Conservation (phyloP, 169 alveolate genomes). For the Eimeria sp. region DNA sequence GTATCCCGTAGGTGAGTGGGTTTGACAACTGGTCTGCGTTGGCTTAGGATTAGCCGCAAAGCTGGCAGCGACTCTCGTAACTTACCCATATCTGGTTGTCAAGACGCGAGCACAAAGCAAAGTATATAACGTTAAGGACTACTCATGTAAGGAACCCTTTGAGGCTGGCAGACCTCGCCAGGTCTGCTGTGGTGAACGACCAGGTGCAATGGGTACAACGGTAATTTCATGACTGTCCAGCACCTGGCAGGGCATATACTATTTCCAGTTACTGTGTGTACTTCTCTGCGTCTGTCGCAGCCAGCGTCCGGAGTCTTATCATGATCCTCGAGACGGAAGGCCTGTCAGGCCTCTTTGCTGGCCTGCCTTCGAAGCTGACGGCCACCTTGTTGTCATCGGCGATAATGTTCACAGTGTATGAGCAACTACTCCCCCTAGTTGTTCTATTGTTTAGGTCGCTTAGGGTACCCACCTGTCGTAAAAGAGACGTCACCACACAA, state of each 20-base stretch:
- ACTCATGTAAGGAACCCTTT: slow-evolving; percentile 59
- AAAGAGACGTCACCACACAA: background rate
- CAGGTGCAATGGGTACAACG: background rate
- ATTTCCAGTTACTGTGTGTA: background rate
- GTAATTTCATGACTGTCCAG: background rate
- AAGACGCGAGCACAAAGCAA: slow-evolving; percentile 84
- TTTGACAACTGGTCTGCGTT: background rate
- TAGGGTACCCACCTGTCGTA: background rate
- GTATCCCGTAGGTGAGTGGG: background rate
- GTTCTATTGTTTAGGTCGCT: slow-evolving; percentile 32
- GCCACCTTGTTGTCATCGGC: slow-evolving; percentile 81
- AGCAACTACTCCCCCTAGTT: slow-evolving; percentile 62
- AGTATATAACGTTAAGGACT: slow-evolving; percentile 72
- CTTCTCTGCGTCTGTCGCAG: slow-evolving; percentile 12
- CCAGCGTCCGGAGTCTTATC: slow-evolving; percentile 72
- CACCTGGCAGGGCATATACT: background rate
- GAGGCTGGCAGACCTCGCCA: too few relatives aligned
- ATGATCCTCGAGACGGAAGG: slow-evolving; percentile 84
- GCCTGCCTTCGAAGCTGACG: slow-evolving; percentile 78
- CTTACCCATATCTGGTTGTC: slow-evolving; percentile 83
- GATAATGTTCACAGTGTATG: slow-evolving; percentile 80
- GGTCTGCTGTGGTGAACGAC: too few relatives aligned
- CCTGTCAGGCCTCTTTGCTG: slow-evolving; percentile 77
- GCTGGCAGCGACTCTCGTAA: slow-evolving; percentile 80
- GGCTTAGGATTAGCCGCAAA: slow-evolving; percentile 73